phyloP scores from a whole-genome alignment of 1,284 basidiomycete genomes.

The Phlebopus sp. region DNA sequence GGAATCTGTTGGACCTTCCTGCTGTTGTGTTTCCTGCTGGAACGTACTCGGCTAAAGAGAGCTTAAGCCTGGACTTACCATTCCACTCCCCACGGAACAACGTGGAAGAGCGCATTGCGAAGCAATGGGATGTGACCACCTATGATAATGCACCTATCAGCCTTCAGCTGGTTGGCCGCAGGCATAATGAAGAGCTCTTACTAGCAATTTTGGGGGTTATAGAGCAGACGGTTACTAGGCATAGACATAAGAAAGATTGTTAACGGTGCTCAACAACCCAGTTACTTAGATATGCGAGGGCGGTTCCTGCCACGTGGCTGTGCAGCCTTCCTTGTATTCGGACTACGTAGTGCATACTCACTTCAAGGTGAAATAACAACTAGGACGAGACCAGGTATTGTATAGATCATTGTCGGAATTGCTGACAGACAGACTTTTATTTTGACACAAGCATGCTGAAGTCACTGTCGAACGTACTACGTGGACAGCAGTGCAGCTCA shows the following conservation, averaged over 20 bases:
- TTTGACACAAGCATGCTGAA: too few relatives aligned
- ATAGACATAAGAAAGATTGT: conserved; percentile 2
- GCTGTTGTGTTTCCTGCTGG: conserved; percentile 51
- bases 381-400: too few relatives aligned
- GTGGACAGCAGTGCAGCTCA: too few relatives aligned
- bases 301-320: not conserved
- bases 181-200: conserved; percentile 48
- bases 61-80: conserved; percentile 1
- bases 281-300: conserved; percentile 4
- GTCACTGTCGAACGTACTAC: too few relatives aligned
- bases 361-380: too few relatives aligned
- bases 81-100: conserved; percentile 33
- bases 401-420: too few relatives aligned
- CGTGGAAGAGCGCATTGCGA: conserved; percentile 37
- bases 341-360: too few relatives aligned
- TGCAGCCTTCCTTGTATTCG: too few relatives aligned
- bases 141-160: conserved; percentile 46
- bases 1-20: conserved; percentile 58
- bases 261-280: conserved; percentile 13
- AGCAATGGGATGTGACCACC: conserved; percentile 43
- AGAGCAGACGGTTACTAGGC: conserved; percentile 31
- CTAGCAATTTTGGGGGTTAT: conserved; percentile 44
- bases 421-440: too few relatives aligned
- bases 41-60: conserved; percentile 18
- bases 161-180: conserved; percentile 48